A percentile compares a stretch with the other conserved stretches of the same genome.
Evolutionary conservation across 2,329 filamentous ascomycete species (phyloP).

Genomic region (Ceratocystiopsis sp.): DNA sequence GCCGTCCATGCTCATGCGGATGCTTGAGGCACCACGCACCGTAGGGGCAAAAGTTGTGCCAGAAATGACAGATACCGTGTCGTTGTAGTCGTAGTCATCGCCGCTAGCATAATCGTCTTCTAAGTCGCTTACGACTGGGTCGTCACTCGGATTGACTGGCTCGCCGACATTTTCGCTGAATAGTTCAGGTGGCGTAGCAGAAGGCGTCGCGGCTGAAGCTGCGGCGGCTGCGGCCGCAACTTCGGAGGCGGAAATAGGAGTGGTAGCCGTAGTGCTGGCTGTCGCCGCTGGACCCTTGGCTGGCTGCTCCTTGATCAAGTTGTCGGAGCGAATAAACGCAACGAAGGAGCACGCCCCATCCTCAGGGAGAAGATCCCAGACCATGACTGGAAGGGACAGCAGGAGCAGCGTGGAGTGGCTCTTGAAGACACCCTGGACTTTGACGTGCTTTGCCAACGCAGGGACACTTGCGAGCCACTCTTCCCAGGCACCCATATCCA

Average conservation of each 20-base stretch:
- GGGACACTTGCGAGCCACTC: constrained; percentile 39
- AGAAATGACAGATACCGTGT: constrained; percentile 14
- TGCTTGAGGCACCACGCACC: constrained; percentile 7
- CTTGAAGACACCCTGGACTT: constrained; percentile 43
- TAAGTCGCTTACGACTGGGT: constrained; percentile 1
- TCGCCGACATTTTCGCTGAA: too few relatives aligned
- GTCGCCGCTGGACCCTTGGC: too few relatives aligned
- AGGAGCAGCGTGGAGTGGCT: constrained; percentile 42
- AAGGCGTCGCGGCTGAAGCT: too few relatives aligned
- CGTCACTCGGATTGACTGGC: neutral
- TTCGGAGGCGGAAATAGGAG: too few relatives aligned
- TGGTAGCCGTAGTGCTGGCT: too few relatives aligned
- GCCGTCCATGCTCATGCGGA: constrained; percentile 9
- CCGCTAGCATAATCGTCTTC: constrained; percentile 9
- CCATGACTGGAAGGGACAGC: constrained; percentile 39
- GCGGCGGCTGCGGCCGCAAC: too few relatives aligned
- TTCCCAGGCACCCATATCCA: constrained; percentile 43
- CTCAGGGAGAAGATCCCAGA: constrained; percentile 43
- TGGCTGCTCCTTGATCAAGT: constrained; percentile 22
- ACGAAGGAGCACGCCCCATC: constrained; percentile 40
- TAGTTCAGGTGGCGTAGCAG: too few relatives aligned
- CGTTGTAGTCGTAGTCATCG: neutral
- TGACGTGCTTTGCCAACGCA: constrained; percentile 40
- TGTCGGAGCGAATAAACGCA: constrained; percentile 41
- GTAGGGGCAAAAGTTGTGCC: constrained; percentile 15